Evolutionary conservation across 2,329 filamentous ascomycete species (phyloP).

Genomic region (Phaeosphaeriaceae sp.): DNA sequence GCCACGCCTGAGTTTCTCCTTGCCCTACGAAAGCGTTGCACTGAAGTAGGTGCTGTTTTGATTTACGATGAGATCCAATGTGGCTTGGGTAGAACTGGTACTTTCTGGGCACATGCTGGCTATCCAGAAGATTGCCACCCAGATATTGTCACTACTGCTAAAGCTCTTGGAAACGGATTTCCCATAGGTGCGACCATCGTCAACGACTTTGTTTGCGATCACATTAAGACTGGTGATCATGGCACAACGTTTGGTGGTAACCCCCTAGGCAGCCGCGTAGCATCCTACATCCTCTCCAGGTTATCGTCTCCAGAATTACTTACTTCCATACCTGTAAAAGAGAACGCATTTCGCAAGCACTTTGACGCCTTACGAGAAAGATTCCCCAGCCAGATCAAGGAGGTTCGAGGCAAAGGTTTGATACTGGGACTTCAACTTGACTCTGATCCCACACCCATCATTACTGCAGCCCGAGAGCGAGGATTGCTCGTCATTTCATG

Average conservation of each 20-base stretch:
- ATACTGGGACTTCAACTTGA: conserved; percentile 86
- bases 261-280: conserved; percentile 82
- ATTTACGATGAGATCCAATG: conserved; percentile 99
- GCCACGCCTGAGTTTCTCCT: conserved; percentile 82
- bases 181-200: conserved; percentile 86
- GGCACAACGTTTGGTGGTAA: conserved; percentile 95
- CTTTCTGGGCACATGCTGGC: conserved; percentile 84
- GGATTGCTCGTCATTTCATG: conserved; percentile 91
- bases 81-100: conserved; percentile 84
- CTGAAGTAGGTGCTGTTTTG: conserved; percentile 84
- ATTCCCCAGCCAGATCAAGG: conserved; percentile 74
- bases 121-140: conserved; percentile 83
- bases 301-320: conserved; percentile 76
- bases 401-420: conserved; percentile 82
- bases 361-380: conserved; percentile 63
- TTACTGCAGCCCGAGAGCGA: conserved; percentile 85
- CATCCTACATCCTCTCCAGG: conserved; percentile 81
- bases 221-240: conserved; percentile 79
- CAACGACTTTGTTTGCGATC: conserved; percentile 70
- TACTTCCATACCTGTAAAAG: conserved; percentile 71
- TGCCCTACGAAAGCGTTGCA: conserved; percentile 83
- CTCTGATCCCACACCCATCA: conserved; percentile 72
- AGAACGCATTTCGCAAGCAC: conserved; percentile 63
- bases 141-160: conserved; percentile 91
- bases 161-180: conserved; percentile 95